Evolutionary conservation across 305 asterid species (phyloP).

Genomic region (Euphrasia arctica): DNA sequence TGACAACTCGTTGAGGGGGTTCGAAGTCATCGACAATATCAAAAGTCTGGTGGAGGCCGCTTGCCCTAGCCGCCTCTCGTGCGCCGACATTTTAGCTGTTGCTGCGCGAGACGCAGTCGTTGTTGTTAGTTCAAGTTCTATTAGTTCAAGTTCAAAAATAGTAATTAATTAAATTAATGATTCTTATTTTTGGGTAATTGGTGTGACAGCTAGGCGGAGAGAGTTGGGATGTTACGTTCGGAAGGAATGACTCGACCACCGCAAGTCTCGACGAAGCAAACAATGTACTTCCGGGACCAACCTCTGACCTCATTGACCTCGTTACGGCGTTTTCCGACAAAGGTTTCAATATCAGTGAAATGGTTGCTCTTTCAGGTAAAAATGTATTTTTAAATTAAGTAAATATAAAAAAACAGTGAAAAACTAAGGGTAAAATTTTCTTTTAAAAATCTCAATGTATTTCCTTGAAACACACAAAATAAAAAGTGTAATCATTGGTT

Average conservation of each 20-base stretch:
- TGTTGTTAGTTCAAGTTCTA: slow-evolving; percentile 22
- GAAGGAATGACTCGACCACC: slow-evolving; percentile 59
- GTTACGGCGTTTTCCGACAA: slow-evolving; percentile 55
- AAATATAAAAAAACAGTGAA: too few species aligned
- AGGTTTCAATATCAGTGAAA: slow-evolving; percentile 50
- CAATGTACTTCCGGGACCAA: slow-evolving; percentile 50
- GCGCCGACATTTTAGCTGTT: slow-evolving; percentile 70
- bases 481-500: too few species aligned
- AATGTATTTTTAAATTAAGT: too few species aligned
- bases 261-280: slow-evolving; percentile 55
- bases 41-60: slow-evolving; percentile 51
- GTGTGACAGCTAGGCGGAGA: slow-evolving; percentile 35
- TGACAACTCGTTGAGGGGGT: slow-evolving; percentile 58
- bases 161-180: not conserved
- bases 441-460: too few species aligned
- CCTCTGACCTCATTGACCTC: slow-evolving; percentile 37
- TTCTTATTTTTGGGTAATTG: not conserved
- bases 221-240: slow-evolving; percentile 56
- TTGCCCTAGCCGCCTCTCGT: slow-evolving; percentile 56
- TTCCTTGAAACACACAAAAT: too few species aligned
- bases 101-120: slow-evolving; percentile 69
- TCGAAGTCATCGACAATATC: slow-evolving; percentile 57
- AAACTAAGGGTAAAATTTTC: too few species aligned
- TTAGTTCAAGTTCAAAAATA: not conserved
- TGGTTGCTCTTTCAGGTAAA: slow-evolving; percentile 73